Conservation (phyloP, 352 stramenopile genomes). For the Aphanomyces euteiches region DNA sequence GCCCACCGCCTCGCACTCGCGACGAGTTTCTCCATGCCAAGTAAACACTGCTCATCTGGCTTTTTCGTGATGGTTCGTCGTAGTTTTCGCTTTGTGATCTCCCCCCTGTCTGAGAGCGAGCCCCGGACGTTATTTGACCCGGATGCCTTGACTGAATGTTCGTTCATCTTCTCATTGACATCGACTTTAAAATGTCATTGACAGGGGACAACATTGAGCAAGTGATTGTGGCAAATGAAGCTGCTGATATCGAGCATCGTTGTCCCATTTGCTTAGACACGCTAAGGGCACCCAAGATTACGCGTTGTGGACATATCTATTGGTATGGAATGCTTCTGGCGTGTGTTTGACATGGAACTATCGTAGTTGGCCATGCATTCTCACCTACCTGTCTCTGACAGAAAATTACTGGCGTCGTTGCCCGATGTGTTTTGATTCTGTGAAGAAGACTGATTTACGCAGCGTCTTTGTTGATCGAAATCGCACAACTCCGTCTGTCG, state of each 20-base stretch:
- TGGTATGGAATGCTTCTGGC: constrained; percentile 43
- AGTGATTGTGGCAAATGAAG: constrained; percentile 75
- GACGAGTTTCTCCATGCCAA: constrained; percentile 84
- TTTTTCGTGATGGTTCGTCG: constrained; percentile 8
- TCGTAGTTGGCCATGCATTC: constrained; percentile 73
- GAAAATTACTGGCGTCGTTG: constrained; percentile 86
- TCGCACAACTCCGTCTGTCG: constrained; percentile 54
- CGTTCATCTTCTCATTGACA: constrained; percentile 25
- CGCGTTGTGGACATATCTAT: constrained; percentile 81
- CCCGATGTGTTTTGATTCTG: constrained; percentile 84
- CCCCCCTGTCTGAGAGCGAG: constrained; percentile 46
- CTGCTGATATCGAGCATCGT: constrained; percentile 41
- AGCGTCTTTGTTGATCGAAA: constrained; percentile 64
- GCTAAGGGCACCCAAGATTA: constrained; percentile 79
- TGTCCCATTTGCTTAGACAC: constrained; percentile 81
- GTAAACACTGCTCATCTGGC: constrained; percentile 33
- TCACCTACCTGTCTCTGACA: constrained; percentile 75
- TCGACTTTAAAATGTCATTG: background rate
- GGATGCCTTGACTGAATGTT: constrained; percentile 78
- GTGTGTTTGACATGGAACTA: constrained; percentile 6
- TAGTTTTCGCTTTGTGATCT: constrained; percentile 81
- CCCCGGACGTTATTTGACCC: constrained; percentile 60
- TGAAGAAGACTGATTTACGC: constrained; percentile 75
- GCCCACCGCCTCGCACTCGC: constrained; percentile 51
- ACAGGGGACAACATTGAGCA: constrained; percentile 83